These are phyloP conservation scores for Termitomyces sp. DNA, from an alignment of 1,284 basidiomycete species.

Conservation along the genomic window DNA sequence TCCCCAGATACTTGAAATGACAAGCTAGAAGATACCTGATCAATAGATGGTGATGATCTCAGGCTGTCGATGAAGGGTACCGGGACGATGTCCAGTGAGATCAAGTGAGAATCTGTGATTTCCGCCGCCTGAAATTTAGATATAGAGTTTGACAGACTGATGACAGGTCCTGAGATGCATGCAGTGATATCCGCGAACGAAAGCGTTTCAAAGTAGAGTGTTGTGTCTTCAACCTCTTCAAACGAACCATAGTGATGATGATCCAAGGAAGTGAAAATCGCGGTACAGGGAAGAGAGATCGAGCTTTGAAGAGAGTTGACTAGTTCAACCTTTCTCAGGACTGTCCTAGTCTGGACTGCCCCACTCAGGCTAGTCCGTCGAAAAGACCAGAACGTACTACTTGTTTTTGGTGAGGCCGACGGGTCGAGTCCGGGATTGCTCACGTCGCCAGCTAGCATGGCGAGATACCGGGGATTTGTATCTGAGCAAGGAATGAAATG, in stretches of 20 bases:
- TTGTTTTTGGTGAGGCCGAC: not conserved
- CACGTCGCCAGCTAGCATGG: not conserved
- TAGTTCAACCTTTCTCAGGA: not conserved
- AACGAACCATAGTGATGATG: not conserved
- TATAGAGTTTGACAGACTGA: not conserved
- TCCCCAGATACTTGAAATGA: not conserved
- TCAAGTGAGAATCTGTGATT: not conserved
- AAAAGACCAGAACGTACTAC: not conserved
- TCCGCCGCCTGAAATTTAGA: not conserved
- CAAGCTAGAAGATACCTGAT: not conserved
- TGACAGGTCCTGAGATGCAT: slow-evolving; percentile 4
- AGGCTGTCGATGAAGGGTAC: too few relatives aligned
- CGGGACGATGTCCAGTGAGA: not conserved
- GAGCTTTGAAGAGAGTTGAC: not conserved
- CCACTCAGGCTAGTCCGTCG: not conserved
- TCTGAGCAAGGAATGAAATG: too few relatives aligned
- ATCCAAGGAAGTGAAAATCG: not conserved
- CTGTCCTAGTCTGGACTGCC: not conserved
- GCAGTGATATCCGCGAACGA: slow-evolving; percentile 11
- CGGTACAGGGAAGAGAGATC: slow-evolving; percentile 1
- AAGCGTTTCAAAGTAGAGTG: slow-evolving; percentile 3
- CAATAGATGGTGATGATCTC: not conserved
- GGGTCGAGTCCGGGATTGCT: not conserved
- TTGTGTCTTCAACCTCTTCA: slow-evolving; percentile 11
- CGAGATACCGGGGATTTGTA: not conserved